Conservation (phyloP, 2,329 filamentous ascomycete genomes). For the Ophiognomonia clavigignenti-juglandacearum region DNA sequence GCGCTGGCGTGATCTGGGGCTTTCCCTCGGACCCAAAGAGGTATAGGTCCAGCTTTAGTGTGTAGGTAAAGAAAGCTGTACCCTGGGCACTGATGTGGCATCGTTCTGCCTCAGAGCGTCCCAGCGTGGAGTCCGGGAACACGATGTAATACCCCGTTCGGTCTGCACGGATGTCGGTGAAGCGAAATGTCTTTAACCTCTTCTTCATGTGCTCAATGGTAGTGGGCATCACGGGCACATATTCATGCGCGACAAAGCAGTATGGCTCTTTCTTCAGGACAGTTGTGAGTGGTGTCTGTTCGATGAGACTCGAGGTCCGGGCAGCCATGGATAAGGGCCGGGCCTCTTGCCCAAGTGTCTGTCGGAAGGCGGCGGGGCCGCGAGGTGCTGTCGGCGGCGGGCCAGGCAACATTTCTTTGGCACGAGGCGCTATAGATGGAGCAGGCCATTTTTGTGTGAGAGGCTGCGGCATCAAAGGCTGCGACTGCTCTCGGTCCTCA, state of each 20-base stretch:
- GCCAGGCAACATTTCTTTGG: conserved; percentile 45
- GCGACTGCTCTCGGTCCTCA: conserved; percentile 59
- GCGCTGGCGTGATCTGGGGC: no score
- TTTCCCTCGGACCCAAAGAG: conserved; percentile 25
- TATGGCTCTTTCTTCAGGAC: conserved; percentile 78
- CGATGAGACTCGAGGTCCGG: conserved; percentile 12
- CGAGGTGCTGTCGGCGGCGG: conserved; percentile 83
- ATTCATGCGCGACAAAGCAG: conserved; percentile 81
- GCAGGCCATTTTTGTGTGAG: no score
- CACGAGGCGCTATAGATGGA: conserved; percentile 30
- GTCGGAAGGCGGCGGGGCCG: conserved; percentile 63
- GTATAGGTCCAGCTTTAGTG: conserved; percentile 84
- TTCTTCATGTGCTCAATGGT: conserved; percentile 90
- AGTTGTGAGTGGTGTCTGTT: conserved; percentile 41
- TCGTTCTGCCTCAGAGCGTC: conserved; percentile 74
- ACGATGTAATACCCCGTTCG: conserved; percentile 84
- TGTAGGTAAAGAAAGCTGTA: conserved; percentile 83
- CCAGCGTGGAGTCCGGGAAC: conserved; percentile 74
- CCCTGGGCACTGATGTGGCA: conserved; percentile 77
- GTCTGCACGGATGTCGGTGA: conserved; percentile 79
- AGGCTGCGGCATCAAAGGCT: conserved; percentile 23
- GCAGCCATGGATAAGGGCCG: conserved; percentile 13
- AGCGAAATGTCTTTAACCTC: conserved; percentile 75
- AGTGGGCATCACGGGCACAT: conserved; percentile 79
- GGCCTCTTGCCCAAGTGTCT: conserved; percentile 22